Evolutionary conservation across 495 filamentous ascomycete genomes (phyloP), one percentile per base, ranked within the genome.

Genomic region (Monascus purpureus): DNA sequence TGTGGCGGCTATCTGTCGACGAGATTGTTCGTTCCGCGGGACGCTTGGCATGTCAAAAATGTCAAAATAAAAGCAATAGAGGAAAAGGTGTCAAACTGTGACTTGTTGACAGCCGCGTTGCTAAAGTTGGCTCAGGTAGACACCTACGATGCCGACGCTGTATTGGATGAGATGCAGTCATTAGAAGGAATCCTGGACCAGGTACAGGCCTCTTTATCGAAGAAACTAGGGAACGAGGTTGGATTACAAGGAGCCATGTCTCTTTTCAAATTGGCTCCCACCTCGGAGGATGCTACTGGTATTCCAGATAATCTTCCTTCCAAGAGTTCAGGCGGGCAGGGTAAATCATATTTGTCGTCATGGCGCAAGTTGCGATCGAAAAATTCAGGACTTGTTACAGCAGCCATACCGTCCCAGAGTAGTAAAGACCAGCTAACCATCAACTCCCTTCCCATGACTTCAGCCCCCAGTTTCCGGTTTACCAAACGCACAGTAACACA

Each of bases 111-210:
- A 6, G 92, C 90, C 2, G 87, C 90, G 11, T 61, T 97, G 27
- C 66, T 82, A 27, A 88, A 83, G 46, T 66, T 97, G 17, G 71
- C 75, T 11, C 70, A 73, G 32, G 85, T 94, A 4, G 85, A 95
- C 42, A 85, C 75, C 2, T 77, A 75, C 38, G 87, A 96, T 50
- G 82, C 87, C 2, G 85, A 93, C 42, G 82, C 86, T 13, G 75
- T 97, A 11, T 60, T 92, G 18, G 87, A 94, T 43, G 90, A 97
- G 50, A 93, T 97, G 83, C 83, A 95, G 47, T 63, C 73, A n/a
- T 66, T 97, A 17, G 90, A 97, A 55, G 66, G 61, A 33, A 67
- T 95, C 22, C 67, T 97, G 17, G 90, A 96, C 45, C 77, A 85
- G 45, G 83, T 80, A 0, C 86, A 93, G 52, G 51, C 67, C 6